Evolutionary conservation across 768 basidiomycete species (phyloP).

Genomic region (Leccinum truebloodii): DNA sequence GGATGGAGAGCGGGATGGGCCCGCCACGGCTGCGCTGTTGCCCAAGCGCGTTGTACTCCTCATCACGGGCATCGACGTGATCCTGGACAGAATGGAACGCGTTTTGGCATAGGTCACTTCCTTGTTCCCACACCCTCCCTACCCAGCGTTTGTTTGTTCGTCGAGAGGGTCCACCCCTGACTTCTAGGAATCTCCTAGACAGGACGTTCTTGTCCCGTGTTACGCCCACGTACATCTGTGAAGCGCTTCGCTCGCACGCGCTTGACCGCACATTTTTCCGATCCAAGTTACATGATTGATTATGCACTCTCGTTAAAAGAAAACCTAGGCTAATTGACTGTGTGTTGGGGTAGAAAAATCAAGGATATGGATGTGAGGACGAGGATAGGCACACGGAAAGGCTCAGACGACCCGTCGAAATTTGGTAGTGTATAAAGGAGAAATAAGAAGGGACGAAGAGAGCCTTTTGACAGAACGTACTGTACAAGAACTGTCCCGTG

Average conservation of each 20-base stretch:
- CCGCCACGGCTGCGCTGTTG: slow-evolving; percentile 42
- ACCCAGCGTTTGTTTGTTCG: background rate
- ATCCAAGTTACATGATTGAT: slow-evolving; percentile 17
- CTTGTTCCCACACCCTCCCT: background rate
- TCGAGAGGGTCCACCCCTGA: background rate
- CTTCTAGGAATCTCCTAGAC: background rate
- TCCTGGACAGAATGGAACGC: slow-evolving; percentile 68
- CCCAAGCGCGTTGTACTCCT: slow-evolving; percentile 60
- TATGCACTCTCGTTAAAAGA: slow-evolving; percentile 15
- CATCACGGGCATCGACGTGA: slow-evolving; percentile 60
- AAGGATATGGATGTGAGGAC: slow-evolving; percentile 1
- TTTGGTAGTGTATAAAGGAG: slow-evolving; percentile 30
- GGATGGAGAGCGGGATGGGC: slow-evolving; percentile 2
- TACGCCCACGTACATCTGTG: background rate
- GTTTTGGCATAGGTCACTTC: slow-evolving; percentile 32
- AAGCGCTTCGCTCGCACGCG: background rate
- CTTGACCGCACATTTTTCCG: background rate
- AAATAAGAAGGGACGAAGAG: slow-evolving; percentile 30
- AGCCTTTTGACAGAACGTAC: slow-evolving; percentile 18
- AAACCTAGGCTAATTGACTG: slow-evolving; percentile 18
- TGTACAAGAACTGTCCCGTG: slow-evolving; percentile 24
- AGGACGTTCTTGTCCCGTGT: background rate
- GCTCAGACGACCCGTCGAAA: background rate
- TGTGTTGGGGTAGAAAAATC: background rate
- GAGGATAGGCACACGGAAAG: slow-evolving; percentile 11